A percentile compares a stretch with the other conserved stretches of the same genome.
phyloP scores from a whole-genome alignment of 2,329 filamentous ascomycete species.

The Trichocomaceae sp. region DNA sequence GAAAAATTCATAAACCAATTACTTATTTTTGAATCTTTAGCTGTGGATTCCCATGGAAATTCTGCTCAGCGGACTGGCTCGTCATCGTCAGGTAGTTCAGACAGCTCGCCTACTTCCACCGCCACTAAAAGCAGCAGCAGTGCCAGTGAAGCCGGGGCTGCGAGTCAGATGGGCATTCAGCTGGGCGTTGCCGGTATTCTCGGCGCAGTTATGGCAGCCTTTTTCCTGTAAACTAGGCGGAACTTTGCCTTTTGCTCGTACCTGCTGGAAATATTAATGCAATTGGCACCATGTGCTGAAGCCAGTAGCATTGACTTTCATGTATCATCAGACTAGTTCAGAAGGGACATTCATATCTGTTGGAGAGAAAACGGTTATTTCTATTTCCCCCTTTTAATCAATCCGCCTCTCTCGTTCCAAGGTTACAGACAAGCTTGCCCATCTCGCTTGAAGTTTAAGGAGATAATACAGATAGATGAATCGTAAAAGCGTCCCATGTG shows the following conservation, averaged over 20 bases:
- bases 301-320: neutral
- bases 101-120: conserved; percentile 3
- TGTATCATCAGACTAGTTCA: neutral
- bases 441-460: too few relatives aligned
- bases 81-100: neutral
- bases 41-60: conserved; percentile 12
- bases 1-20: neutral
- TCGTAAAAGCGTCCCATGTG: too few relatives aligned
- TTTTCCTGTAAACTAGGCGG: conserved; percentile 28
- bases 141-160: conserved; percentile 25
- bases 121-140: conserved; percentile 5
- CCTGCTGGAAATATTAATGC: neutral
- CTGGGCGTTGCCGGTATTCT: conserved; percentile 29
- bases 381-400: too few relatives aligned
- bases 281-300: neutral
- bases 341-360: neutral
- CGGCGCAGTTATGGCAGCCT: conserved; percentile 31
- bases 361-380: too few relatives aligned
- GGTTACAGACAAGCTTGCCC: too few relatives aligned
- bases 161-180: conserved; percentile 21
- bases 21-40: neutral
- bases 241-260: neutral
- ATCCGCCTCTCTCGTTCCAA: too few relatives aligned
- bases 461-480: too few relatives aligned
- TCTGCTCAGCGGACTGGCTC: conserved; percentile 13